These are phyloP conservation scores for Lophiotrema nucula DNA, from an alignment of 495 filamentous ascomycete species.

Conservation along the genomic window DNA sequence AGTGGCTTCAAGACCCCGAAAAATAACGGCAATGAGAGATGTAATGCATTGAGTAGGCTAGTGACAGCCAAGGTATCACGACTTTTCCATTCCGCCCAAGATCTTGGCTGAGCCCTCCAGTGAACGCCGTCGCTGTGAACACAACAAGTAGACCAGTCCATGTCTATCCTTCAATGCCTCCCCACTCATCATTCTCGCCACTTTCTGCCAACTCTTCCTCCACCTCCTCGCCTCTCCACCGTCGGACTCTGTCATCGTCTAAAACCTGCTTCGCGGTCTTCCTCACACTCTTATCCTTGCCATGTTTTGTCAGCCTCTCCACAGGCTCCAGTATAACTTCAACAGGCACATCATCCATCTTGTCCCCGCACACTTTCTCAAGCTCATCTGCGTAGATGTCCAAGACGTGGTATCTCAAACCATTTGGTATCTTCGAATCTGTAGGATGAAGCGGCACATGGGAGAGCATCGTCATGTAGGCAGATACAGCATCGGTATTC, in stretches of 20 bases:
- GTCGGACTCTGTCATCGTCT: conserved; percentile 68
- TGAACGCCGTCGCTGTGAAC: too few relatives aligned
- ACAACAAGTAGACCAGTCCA: too few relatives aligned
- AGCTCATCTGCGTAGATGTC: conserved; percentile 82
- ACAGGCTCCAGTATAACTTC: conserved; percentile 61
- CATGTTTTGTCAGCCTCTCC: conserved; percentile 54
- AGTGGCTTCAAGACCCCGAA: neutral
- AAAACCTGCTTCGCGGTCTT: conserved; percentile 68
- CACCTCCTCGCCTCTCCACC: conserved; percentile 48
- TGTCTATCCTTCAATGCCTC: conserved; percentile 69
- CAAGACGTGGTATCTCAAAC: conserved; percentile 79
- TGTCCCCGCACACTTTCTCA: conserved; percentile 61
- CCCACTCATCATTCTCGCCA: conserved; percentile 62
- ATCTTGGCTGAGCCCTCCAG: too few relatives aligned
- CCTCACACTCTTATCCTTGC: conserved; percentile 69
- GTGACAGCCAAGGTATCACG: conserved; percentile 24
- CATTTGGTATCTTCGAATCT: conserved; percentile 65
- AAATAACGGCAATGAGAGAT: neutral
- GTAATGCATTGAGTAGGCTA: too few relatives aligned
- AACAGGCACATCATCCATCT: conserved; percentile 50
- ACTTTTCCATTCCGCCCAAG: too few relatives aligned
- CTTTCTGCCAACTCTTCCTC: conserved; percentile 51
- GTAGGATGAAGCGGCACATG: conserved; percentile 44
- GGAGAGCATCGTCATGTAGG: conserved; percentile 42
- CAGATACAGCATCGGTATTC: conserved; percentile 35